Conservation (phyloP, 805 yeast genomes). For the Metschnikowia henanensis region DNA sequence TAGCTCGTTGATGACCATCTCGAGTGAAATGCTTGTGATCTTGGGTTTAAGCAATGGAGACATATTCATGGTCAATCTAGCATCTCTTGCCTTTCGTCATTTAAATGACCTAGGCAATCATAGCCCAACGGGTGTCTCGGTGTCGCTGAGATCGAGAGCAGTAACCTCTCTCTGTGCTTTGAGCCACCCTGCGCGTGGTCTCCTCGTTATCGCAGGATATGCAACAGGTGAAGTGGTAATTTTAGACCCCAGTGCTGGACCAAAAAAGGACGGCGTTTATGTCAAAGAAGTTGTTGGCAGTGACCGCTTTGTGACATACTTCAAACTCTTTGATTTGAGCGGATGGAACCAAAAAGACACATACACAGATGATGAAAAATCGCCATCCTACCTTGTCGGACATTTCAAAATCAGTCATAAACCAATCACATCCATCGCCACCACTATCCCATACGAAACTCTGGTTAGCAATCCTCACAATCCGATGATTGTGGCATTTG, state of each 20-base stretch:
- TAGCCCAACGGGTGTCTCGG: slow-evolving; percentile 8
- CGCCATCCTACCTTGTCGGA: slow-evolving; percentile 36
- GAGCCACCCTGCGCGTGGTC: slow-evolving; percentile 37
- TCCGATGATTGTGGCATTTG: slow-evolving; percentile 50
- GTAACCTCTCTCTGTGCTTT: slow-evolving; percentile 25
- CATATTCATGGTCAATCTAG: slow-evolving; percentile 58
- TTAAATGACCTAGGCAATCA: slow-evolving; percentile 45
- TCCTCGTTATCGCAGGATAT: slow-evolving; percentile 44
- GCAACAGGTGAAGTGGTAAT: slow-evolving; percentile 20
- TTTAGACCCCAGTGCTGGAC: slow-evolving; percentile 15
- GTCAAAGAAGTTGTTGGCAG: slow-evolving; percentile 19
- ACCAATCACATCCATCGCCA: slow-evolving; percentile 51
- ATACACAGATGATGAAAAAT: not conserved
- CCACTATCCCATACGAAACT: slow-evolving; percentile 26
- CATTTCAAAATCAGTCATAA: slow-evolving; percentile 62
- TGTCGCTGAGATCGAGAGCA: slow-evolving; percentile 22
- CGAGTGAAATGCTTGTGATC: slow-evolving; percentile 47
- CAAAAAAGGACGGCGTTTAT: slow-evolving; percentile 11
- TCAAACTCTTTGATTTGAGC: slow-evolving; percentile 37
- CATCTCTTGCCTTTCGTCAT: slow-evolving; percentile 42
- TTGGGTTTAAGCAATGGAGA: slow-evolving; percentile 72
- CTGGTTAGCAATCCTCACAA: slow-evolving; percentile 22
- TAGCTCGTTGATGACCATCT: slow-evolving; percentile 38
- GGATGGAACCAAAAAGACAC: slow-evolving; percentile 19
- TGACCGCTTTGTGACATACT: slow-evolving; percentile 37